Base-by-base conservation (phyloP, 805 yeast species). In the Kluyveromyces wickerhamii region DNA sequence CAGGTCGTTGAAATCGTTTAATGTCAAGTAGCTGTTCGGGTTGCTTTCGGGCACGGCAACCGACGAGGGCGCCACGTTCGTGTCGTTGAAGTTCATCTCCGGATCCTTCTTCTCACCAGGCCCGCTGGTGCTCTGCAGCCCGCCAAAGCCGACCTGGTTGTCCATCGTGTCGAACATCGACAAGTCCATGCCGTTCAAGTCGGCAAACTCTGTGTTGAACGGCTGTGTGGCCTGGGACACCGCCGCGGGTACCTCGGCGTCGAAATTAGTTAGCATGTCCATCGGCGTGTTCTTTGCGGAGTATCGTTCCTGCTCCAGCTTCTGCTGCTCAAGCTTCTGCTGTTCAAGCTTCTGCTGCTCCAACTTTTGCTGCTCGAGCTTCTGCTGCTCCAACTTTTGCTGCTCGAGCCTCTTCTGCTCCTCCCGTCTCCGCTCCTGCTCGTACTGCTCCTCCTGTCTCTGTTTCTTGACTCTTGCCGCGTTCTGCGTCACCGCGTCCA, bases 1-100 rank as follows among this genome's bases (percentile, higher is more conserved):
- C 19, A 57, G 37, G 34, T 57, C 60, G 38, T 57, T 57, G 35
- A 57, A 54, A 35, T 57, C 62, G 25, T 57, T 57, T 27, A 57
- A 40, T 4, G 62, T 57, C 39, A 57, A 37, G 30, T 57, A 57
- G 30, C 56, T 54, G n/a, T 54, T 60, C 15, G 38, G 35, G 18
- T 34, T 38, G n/a, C 16, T 23, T 17, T 24, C 21, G 16, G 35
- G 28, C 17, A 16, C 29, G 3, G n/a, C 13, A 20, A 24, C 27
- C 4, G 16, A 13, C 8, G 29, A 32, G 11, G 35, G 29, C 11
- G 35, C 17, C 15, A 20, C 11, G 5, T 22, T 23, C 19, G 8
- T 45, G 11, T 37, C 41, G 17, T 48, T 45, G 27, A 51, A 39
- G 16, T 39, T 42, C 25, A 27, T 25, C 8, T 35, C 30, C 18